Conservation (phyloP, 2,329 filamentous ascomycete genomes). For the Trichoderma citrinoviride region DNA sequence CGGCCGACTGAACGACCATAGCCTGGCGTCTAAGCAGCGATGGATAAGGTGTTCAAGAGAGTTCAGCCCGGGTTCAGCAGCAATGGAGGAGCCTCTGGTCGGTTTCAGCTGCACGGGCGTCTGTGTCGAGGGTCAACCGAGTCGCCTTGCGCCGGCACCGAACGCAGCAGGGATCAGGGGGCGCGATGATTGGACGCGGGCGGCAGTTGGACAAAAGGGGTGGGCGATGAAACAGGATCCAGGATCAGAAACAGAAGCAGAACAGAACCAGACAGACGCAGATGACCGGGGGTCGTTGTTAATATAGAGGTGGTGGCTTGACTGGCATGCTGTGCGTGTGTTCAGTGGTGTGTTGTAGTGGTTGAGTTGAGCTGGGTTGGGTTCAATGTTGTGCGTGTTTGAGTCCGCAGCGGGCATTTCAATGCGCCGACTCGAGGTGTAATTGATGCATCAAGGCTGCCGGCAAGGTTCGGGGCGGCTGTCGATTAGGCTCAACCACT, state of each 20-base stretch:
- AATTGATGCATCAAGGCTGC: too few relatives aligned
- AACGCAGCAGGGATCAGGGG: conserved; percentile 1
- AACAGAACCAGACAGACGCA: neutral
- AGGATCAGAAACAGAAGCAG: neutral
- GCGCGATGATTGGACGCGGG: conserved; percentile 9
- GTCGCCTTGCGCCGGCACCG: conserved; percentile 3
- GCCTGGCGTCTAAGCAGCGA: neutral
- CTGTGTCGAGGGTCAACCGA: conserved; percentile 16
- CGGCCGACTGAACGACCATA: neutral
- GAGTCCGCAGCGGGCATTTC: too few relatives aligned
- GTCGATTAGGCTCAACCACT: too few relatives aligned
- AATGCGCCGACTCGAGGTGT: too few relatives aligned
- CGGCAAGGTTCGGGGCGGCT: too few relatives aligned
- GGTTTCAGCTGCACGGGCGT: conserved; percentile 14
- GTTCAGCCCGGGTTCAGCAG: neutral
- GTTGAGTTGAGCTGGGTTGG: too few relatives aligned
- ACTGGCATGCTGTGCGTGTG: too few relatives aligned
- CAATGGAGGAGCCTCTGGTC: neutral
- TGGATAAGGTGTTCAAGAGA: neutral
- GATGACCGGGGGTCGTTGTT: too few relatives aligned
- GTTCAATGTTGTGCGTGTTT: too few relatives aligned
- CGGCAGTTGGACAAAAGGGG: neutral
- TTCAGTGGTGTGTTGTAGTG: too few relatives aligned
- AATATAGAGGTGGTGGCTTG: too few relatives aligned
- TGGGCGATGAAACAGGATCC: conserved; percentile 8